These are phyloP conservation scores for Inga laurina DNA, from an alignment of 306 rosid genomes.

Conservation along the genomic window DNA sequence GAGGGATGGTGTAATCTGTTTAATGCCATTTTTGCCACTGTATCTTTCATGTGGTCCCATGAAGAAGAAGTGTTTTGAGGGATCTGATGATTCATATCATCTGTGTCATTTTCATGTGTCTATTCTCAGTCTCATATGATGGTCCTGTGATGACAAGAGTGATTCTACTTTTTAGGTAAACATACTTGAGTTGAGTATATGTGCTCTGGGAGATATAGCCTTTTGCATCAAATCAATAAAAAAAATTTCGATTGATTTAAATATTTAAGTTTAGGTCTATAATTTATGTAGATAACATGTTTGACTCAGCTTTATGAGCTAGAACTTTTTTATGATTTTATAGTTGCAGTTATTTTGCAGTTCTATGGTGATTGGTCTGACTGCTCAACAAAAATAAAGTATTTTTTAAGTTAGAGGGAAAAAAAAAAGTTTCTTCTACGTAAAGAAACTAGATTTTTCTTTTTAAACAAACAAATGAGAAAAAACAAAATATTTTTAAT, in stretches of 20 bases:
- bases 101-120: conserved; percentile 41
- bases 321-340: neutral
- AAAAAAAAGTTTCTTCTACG: neutral
- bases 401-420: neutral
- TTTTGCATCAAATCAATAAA: neutral
- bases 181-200: neutral
- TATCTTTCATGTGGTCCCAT: conserved; percentile 21
- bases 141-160: conserved; percentile 33
- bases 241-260: neutral
- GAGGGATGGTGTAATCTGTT: conserved; percentile 35
- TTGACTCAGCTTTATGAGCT: neutral
- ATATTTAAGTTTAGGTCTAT: neutral
- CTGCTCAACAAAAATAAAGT: neutral
- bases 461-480: neutral
- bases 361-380: neutral
- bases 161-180: neutral
- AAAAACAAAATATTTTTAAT: neutral
- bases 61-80: conserved; percentile 23
- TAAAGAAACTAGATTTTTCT: too few species aligned
- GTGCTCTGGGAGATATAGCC: neutral
- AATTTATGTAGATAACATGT: neutral
- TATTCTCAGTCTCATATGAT: conserved; percentile 29
- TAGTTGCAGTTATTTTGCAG: neutral
- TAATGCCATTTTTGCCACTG: conserved; percentile 38
- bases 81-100: conserved; percentile 41